Base-by-base conservation (phyloP, 208 protist species). In the Trypanosomatidae sp. region DNA sequence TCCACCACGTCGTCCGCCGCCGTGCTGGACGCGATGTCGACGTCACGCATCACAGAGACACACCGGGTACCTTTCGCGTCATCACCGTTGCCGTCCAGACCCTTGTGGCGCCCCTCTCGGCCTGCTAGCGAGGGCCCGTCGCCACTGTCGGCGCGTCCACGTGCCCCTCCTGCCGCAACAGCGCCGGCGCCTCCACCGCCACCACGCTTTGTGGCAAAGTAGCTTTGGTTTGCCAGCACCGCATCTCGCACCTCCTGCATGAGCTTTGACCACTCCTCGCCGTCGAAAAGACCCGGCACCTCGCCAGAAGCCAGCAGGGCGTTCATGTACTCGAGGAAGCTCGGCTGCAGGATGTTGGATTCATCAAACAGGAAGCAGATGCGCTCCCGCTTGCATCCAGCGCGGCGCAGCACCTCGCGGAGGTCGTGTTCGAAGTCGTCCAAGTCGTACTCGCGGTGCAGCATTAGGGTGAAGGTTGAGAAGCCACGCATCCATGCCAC, bases 361-460 rank as follows among this genome's bases (percentile, higher is more conserved):
- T 99, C 99, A 85, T 99, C 99, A 82, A 99, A 99, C 52, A 99
- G 95, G 87, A 99, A 99, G 80, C 97, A 99, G 64, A 99, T 99
- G 68, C 96, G 97, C 87, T 99, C 98, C 36, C 97, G 91, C 74
- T 98, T 89, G 82, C 94, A 98, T 62, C 99, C 99, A 25, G 97
- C 87, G 50, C 98, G 95, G 17, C 90, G 91, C 73, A 99, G 85
- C 25, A 99, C 84, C 17, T 80, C 88, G 28, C 99, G 88, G 52
- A 99, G 90, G 83, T 99, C 99, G 13, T 97, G 86, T 74, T 99
- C 99, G 83, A 99, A 99, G 86, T 99, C 98, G 10, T 88, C 74
- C 7, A 98, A 79, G 41, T 88, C 91, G 86, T 99, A 99, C 53
- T 93, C 87, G 69, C 97, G 91, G 76, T 99, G 98, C 30, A 98